Evolutionary conservation across 2,329 filamentous ascomycete species (phyloP), one percentile per base, ranked within the genome.

Genomic region (Sclerotinia minor): DNA sequence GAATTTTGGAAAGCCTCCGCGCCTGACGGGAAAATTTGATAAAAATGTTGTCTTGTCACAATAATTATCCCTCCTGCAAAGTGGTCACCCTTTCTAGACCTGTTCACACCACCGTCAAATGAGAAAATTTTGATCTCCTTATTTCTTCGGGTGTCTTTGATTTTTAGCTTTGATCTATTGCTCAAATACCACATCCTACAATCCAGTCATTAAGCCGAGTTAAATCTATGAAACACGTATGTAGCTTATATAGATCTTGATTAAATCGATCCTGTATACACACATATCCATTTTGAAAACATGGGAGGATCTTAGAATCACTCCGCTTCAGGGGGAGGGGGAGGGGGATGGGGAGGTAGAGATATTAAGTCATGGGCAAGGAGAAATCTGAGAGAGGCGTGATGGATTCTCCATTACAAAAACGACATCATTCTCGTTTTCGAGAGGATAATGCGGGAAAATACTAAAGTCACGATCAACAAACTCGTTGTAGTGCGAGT

Each of bases 291-390:
- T 24, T 24, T 11, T 3, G 2, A 3, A 38, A 55, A 7, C 19
- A 15, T 13, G 2, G 8, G 24, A 8, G 21, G 13, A 15, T 2
- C 1, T n/a, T 13, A 3, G 5, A 17, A 7, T n/a, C 32, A 15
- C 21, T 13, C 2, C 3, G 53, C 11, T n/a, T 11, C 13, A 4
- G 11, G 0, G 6, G 32, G 11, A 5, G 11, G 1, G 8, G 7
- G 53, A 0, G 6, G 32, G 11, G 11, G 11, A 1, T 15, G 7
- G 53, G 35, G 35, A n/a, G n/a, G n/a, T n/a, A n/a, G 6, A 32
- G 5, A 32, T 32, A 13, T n/a, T n/a, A 1, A 38, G 11, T 11
- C 11, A 38, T n/a, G 29, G 53, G 5, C 9, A 9, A 19, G 11
- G 21, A n/a, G 45, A 8, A n/a, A 49, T 49, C 47, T 21, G 2